These are phyloP conservation scores for Dendrobium officinale DNA, from an alignment of 106 monocot genomes.

Conservation along the genomic window DNA sequence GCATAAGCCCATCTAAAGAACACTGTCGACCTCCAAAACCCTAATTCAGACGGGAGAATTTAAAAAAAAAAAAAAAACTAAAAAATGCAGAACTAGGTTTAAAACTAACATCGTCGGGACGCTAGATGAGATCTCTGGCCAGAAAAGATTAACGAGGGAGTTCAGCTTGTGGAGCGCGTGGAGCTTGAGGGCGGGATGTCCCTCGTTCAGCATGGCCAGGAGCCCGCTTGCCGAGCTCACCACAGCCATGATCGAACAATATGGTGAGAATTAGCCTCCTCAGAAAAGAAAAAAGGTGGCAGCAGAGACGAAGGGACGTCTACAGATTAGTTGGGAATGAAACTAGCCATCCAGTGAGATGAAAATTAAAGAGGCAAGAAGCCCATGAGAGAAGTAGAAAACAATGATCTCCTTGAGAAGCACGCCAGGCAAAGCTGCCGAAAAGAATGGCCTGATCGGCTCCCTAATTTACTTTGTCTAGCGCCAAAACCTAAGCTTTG, in stretches of 20 bases:
- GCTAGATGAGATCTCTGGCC: conserved; percentile 93
- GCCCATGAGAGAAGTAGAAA: not conserved
- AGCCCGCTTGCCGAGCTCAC: conserved; percentile 80
- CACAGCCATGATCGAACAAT: conserved; percentile 24
- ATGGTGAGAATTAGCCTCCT: not conserved
- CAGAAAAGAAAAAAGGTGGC: not conserved
- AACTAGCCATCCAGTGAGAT: not conserved
- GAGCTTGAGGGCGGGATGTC: conserved; percentile 64
- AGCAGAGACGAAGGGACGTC: not conserved
- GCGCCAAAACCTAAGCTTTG: no score
- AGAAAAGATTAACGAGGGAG: conserved; percentile 80
- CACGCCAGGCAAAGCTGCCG: no score
- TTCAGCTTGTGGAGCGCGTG: conserved; percentile 80
- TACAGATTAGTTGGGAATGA: not conserved
- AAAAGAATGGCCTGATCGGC: no score
- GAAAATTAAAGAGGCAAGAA: no score
- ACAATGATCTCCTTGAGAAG: not conserved
- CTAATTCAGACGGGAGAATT: not conserved
- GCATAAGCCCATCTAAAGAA: not conserved
- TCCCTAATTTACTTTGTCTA: no score
- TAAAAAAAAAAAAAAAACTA: no score
- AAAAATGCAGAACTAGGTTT: not conserved
- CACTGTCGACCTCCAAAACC: not conserved
- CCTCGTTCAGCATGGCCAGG: conserved; percentile 76
- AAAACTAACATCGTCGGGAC: conserved; percentile 63